These are phyloP conservation scores for Persicaria maculosa DNA, from an alignment of 148 eudicot species.

Conservation along the genomic window DNA sequence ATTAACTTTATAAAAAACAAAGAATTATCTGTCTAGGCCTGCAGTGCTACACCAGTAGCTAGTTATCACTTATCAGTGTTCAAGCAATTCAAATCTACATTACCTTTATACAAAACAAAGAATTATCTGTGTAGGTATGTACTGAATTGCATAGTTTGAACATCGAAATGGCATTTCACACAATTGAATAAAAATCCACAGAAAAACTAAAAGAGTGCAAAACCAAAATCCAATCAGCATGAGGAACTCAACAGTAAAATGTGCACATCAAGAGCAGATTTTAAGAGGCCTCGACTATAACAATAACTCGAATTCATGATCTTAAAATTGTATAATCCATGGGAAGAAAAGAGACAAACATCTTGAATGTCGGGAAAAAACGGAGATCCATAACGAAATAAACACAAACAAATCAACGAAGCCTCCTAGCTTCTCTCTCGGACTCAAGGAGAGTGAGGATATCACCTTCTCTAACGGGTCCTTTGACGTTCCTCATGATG, in stretches of 20 bases:
- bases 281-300: neutral
- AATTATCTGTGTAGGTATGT: neutral
- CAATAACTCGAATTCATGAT: too few species aligned
- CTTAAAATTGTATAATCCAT: neutral
- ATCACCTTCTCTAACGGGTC: conserved; percentile 36
- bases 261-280: neutral
- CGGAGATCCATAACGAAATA: neutral
- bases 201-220: neutral
- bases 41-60: too few species aligned
- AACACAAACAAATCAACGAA: conserved; percentile 12
- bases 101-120: neutral
- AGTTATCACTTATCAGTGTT: too few species aligned
- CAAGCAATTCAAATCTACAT: too few species aligned
- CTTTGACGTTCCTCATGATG: conserved; percentile 42
- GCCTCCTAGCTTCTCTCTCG: conserved; percentile 20
- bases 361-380: neutral
- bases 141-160: neutral
- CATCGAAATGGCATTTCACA: neutral
- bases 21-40: neutral
- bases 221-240: neutral
- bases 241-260: neutral
- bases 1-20: too few species aligned
- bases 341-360: neutral
- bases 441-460: conserved; percentile 29
- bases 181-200: neutral